phyloP scores from a whole-genome alignment of 192 early-diverging fungal genomes.

The Cetraspora pellucida region DNA sequence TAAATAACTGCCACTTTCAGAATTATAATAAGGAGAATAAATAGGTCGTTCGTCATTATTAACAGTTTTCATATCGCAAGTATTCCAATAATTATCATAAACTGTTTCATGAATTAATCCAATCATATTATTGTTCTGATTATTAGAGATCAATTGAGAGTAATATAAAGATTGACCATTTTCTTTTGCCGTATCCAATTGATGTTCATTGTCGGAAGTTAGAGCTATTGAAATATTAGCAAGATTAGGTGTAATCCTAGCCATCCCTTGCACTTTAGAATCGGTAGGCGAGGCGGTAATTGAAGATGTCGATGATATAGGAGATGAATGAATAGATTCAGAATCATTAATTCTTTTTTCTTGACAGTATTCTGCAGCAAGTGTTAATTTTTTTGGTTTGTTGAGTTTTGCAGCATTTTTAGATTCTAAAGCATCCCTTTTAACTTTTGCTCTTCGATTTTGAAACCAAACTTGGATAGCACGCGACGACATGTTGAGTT shows the following conservation, averaged over 20 bases:
- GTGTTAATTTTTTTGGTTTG: conserved; percentile 13
- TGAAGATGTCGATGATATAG: background rate
- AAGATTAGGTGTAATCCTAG: background rate
- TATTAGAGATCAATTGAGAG: background rate
- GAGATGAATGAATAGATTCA: background rate
- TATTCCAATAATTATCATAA: conserved; percentile 5
- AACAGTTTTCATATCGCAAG: background rate
- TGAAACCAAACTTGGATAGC: conserved; percentile 89
- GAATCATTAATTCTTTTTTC: background rate
- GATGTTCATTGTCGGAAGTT: background rate
- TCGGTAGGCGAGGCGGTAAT: background rate
- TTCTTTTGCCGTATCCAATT: background rate
- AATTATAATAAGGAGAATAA: background rate
- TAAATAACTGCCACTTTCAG: background rate
- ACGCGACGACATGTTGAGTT: conserved; percentile 70
- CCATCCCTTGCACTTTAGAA: background rate
- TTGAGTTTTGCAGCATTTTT: conserved; percentile 16
- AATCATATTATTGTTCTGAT: background rate
- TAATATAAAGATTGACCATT: background rate
- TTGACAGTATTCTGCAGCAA: background rate
- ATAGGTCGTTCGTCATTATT: background rate
- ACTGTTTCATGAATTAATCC: background rate
- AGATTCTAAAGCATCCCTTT: conserved; percentile 53
- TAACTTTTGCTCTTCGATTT: conserved; percentile 86
- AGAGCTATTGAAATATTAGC: background rate